A percentile compares a stretch with the other conserved stretches of the same genome.
These are phyloP conservation scores for Clarireedia monteithiana DNA, from an alignment of 2,329 filamentous ascomycete genomes.

Conservation along the genomic window DNA sequence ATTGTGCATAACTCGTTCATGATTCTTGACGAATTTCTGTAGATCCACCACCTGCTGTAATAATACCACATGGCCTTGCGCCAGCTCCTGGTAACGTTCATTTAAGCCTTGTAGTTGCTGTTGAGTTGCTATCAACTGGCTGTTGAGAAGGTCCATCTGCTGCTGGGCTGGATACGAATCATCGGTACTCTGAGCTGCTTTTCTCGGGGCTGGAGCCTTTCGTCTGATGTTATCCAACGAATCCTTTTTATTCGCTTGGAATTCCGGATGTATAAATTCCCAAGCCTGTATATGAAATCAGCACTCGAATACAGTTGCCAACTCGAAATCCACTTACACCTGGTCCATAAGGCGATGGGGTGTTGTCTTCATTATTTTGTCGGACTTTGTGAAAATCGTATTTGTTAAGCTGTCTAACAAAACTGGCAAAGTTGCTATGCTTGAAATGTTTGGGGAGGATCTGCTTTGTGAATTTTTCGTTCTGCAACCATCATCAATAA, in stretches of 20 bases:
- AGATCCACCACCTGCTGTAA: constrained; percentile 53
- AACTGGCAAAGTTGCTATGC: constrained; percentile 96
- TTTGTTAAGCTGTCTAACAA: constrained; percentile 92
- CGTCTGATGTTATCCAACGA: constrained; percentile 92
- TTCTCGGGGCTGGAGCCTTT: constrained; percentile 88
- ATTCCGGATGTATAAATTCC: constrained; percentile 98
- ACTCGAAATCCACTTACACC: constrained; percentile 47
- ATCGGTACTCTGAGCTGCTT: constrained; percentile 52
- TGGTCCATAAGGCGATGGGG: constrained; percentile 71
- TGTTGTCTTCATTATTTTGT: constrained; percentile 79
- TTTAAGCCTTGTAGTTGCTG: constrained; percentile 86
- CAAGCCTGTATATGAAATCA: constrained; percentile 54
- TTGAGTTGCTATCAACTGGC: constrained; percentile 81
- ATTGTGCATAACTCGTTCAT: constrained; percentile 63
- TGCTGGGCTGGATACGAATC: constrained; percentile 60
- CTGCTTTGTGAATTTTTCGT: constrained; percentile 95
- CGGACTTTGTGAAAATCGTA: constrained; percentile 98
- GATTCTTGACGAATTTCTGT: constrained; percentile 58
- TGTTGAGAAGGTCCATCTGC: constrained; percentile 82
- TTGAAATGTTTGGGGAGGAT: constrained; percentile 99
- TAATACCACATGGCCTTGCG: constrained; percentile 53
- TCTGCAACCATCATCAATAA: constrained; percentile 44
- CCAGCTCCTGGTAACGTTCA: constrained; percentile 74
- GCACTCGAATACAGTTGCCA: not conserved
- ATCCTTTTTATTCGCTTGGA: constrained; percentile 91